Base-by-base conservation (phyloP, 2,329 filamentous ascomycete genomes). In the Acrocalymma vagum region DNA sequence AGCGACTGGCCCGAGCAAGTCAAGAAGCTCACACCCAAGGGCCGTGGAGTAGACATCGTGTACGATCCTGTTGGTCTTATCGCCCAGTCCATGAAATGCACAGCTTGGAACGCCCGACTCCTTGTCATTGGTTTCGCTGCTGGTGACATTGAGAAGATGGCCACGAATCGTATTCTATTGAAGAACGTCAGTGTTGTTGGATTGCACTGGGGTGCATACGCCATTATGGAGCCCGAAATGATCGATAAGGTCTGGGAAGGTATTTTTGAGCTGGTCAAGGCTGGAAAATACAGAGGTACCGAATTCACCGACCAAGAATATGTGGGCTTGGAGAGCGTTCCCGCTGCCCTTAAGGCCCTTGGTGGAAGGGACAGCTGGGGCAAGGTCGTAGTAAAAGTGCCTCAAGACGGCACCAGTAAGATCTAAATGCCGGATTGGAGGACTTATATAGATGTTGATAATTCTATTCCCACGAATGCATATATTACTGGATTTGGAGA, bases 61-160 rank as follows among this genome's bases (percentile, higher is more conserved):
- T 97, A 90, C 73, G 93, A 97, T 69, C 91, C 93, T 9, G 93
- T 97, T 1, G 93, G 93, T 1, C 74, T 96, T 65, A 89, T 96
- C 33, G 90, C 95, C 53, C 81, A 84, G 64, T 90, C 86, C 55
- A 88, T 92, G 55, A 96, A 95, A 72, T 96, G 93, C 73, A 89
- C 87, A 3, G 88, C 90, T 3, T 97, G 91, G 92, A 96, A 96
- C 69, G 93, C 89, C 1, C 81, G 92, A 9, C 79, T 97, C 39
- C 73, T 96, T 28, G 84, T 97, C 5, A 86, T 97, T 54, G 93
- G 93, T 0, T 97, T 96, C 65, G 91, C 92, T 0, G 88, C 85
- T 0, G 90, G 90, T 0, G 78, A 77, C 34, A 96, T 96, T 55
- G 93, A 97, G 72, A 95, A 94, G 74, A 83, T 97, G 27, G 88